Conservation (phyloP, 805 yeast genomes). For the Starmerella roubikii region DNA sequence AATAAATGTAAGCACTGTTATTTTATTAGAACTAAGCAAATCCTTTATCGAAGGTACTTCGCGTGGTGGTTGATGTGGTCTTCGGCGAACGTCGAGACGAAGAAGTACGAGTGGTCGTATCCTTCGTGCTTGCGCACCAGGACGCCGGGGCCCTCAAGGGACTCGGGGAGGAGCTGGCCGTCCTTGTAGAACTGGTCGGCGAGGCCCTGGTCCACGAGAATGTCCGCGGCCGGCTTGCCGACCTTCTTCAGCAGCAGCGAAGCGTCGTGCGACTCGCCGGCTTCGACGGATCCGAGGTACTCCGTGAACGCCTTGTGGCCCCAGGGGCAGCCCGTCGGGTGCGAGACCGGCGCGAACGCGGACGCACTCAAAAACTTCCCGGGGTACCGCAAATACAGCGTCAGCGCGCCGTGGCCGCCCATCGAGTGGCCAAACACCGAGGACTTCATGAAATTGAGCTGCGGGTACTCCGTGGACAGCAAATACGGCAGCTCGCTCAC, state of each 20-base stretch:
- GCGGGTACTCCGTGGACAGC: slow-evolving; percentile 28
- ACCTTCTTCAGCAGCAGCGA: slow-evolving; percentile 43
- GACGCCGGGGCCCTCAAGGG: slow-evolving; percentile 50
- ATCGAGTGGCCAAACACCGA: slow-evolving; percentile 94
- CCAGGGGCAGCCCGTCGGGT: slow-evolving; percentile 73
- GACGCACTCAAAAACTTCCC: slow-evolving; percentile 63
- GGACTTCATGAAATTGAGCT: slow-evolving; percentile 43
- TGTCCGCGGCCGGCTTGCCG: background rate
- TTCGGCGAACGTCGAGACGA: slow-evolving; percentile 62
- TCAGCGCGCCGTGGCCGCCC: slow-evolving; percentile 94
- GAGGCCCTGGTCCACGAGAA: slow-evolving; percentile 73
- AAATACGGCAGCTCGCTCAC: slow-evolving; percentile 53
- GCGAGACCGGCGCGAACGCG: slow-evolving; percentile 82
- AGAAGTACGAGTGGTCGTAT: slow-evolving; percentile 84
- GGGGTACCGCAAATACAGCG: slow-evolving; percentile 54
- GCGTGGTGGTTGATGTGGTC: slow-evolving; percentile 85
- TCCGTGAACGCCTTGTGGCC: slow-evolving; percentile 72
- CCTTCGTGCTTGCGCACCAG: slow-evolving; percentile 56
- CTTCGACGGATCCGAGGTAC: slow-evolving; percentile 44
- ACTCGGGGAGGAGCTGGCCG: slow-evolving; percentile 62
- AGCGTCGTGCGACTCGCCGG: slow-evolving; percentile 78
- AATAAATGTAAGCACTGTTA: too few species aligned
- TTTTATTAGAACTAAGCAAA: background rate
- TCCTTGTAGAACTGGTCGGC: slow-evolving; percentile 57
- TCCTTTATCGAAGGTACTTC: slow-evolving; percentile 32